Evolutionary conservation across 108 stramenopile species (phyloP).

Genomic region (Discostella pseudostelligera): DNA sequence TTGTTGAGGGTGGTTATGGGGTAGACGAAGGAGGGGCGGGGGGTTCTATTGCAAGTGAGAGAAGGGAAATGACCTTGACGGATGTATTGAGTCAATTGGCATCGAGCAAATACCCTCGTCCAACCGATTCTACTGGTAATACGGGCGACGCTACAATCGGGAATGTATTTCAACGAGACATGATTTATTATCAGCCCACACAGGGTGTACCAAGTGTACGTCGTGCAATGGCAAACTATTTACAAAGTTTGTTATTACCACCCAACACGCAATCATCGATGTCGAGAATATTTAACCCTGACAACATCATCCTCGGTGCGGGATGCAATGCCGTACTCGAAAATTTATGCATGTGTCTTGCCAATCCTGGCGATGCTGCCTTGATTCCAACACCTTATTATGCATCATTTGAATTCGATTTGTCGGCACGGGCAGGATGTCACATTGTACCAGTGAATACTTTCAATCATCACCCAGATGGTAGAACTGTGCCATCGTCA

Average conservation of each 20-base stretch:
- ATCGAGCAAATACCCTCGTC: constrained; percentile 8
- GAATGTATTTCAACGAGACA: constrained; percentile 60
- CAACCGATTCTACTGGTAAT: neutral
- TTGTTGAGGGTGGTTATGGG: neutral
- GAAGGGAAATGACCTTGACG: constrained; percentile 11
- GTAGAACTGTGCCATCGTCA: neutral
- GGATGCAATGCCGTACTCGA: constrained; percentile 90
- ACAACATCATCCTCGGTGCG: constrained; percentile 71
- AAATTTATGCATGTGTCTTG: constrained; percentile 76
- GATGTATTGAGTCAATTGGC: constrained; percentile 32
- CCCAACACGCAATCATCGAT: constrained; percentile 1
- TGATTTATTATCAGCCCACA: constrained; percentile 86
- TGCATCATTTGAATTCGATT: constrained; percentile 92
- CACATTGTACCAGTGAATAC: constrained; percentile 70
- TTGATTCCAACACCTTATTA: constrained; percentile 92
- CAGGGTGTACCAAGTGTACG: constrained; percentile 61
- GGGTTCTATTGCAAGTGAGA: neutral
- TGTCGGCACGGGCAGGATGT: constrained; percentile 71
- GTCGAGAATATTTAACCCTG: constrained; percentile 47
- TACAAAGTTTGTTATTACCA: constrained; percentile 47
- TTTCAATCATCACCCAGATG: constrained; percentile 37
- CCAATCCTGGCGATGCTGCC: constrained; percentile 83
- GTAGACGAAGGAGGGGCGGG: neutral
- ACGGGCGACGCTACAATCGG: neutral
- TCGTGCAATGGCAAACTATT: constrained; percentile 58